Evolutionary conservation across 331 rosid species (phyloP), one percentile per base, ranked within the genome.

Genomic region (Acacia concinna): DNA sequence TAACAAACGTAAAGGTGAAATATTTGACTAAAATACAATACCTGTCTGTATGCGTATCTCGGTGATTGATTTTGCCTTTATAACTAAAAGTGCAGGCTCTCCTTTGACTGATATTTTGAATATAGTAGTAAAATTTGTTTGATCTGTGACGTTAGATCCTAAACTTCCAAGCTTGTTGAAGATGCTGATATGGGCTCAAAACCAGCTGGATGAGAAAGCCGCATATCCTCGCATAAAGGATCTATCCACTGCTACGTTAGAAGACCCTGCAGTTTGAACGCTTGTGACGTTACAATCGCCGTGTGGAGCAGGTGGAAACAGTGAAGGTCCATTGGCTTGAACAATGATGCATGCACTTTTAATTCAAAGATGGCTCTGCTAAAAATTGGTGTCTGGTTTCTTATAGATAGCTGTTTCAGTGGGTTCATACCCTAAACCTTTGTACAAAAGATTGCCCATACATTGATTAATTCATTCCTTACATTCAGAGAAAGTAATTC

Each of bases 141-240:
- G 6, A 41, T 18, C 11, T 20, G 40, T 66, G 66, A 63, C 34
- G 18, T 13, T 80, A 96, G 99, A 96, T 49, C 98, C 99, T 6
- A 96, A 93, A 85, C 98, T 96, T 74, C 97, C 97, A 62, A 91
- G 97, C 91, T 85, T 96, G 89, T 84, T 96, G 89, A 96, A 93
- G 91, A 93, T 93, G 98, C 86, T 96, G 85, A 70, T 91, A 82
- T 89, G 99, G 97, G 92, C 97, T 56, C 99, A 96, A 85, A 88
- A 90, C 79, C 98, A 90, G 87, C 97, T 96, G 52, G 96, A 89
- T 69, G 98, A 93, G 91, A 96, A 91, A 86, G 98, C 97, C 38
- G 85, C 88, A 2, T 96, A 89, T 79, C 98, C 99, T 78, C 96
- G 91, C 76, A 83, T 96, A 82, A 96, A 87, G 9, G 67, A 60